Percentiles rank a stretch among this genome's conserved stretches.
Conservation (phyloP, 306 rosid genomes). For the Casuarina glauca region DNA sequence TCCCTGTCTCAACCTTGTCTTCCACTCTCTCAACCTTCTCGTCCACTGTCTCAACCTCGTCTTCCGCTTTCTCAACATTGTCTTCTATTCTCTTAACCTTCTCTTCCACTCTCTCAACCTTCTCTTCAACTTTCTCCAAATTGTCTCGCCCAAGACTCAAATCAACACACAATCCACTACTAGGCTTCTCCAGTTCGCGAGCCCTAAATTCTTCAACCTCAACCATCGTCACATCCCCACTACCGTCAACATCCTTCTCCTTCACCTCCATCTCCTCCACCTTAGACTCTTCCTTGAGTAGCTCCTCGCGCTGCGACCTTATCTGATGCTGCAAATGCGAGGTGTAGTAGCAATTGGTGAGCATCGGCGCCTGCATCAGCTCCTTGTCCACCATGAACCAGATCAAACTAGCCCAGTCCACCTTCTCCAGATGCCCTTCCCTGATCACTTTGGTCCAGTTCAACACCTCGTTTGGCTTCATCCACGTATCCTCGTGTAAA, state of each 20-base stretch:
- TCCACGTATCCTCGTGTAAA: slow-evolving; percentile 70
- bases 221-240: slow-evolving; percentile 37
- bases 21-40: too few species aligned
- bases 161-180: slow-evolving; percentile 25
- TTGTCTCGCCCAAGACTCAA: slow-evolving; percentile 61
- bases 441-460: slow-evolving; percentile 38
- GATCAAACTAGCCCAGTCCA: slow-evolving; percentile 76
- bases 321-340: slow-evolving; percentile 82
- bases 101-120: too few species aligned
- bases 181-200: slow-evolving; percentile 52
- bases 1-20: too few species aligned
- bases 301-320: slow-evolving; percentile 51
- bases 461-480: slow-evolving; percentile 57
- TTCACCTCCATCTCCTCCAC: slow-evolving; percentile 25
- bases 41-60: too few species aligned
- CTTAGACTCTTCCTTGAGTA: slow-evolving; percentile 41
- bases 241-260: slow-evolving; percentile 38
- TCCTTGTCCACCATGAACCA: slow-evolving; percentile 91
- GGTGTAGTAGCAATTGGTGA: slow-evolving; percentile 76
- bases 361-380: slow-evolving; percentile 40
- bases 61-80: too few species aligned
- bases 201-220: slow-evolving; percentile 41
- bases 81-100: too few species aligned
- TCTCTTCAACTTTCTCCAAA: neutral
- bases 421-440: slow-evolving; percentile 62